Conservation (phyloP, 306 rosid species). For the Quercus ilex region DNA sequence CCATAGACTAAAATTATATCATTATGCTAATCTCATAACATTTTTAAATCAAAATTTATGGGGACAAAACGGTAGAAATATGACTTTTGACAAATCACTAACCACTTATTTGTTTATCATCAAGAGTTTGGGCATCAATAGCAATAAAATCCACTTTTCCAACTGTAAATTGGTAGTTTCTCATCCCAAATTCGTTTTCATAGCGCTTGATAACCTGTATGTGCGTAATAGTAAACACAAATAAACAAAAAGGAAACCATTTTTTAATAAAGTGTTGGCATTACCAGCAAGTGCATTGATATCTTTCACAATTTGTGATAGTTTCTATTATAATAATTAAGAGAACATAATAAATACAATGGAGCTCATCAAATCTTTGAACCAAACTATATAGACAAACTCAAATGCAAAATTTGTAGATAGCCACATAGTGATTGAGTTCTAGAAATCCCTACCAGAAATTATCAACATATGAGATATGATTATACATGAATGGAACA, state of each 20-base stretch:
- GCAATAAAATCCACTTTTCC: constrained; percentile 79
- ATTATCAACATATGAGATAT: neutral
- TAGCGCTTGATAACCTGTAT: constrained; percentile 58
- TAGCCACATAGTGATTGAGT: neutral
- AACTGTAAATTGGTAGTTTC: constrained; percentile 49
- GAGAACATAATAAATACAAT: neutral
- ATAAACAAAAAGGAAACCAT: constrained; percentile 9
- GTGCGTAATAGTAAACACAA: constrained; percentile 6
- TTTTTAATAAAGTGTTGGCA: neutral
- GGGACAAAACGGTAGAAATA: constrained; percentile 2
- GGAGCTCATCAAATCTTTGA: neutral
- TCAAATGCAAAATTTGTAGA: neutral
- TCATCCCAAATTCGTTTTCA: constrained; percentile 59
- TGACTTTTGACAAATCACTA: constrained; percentile 1
- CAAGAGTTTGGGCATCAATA: constrained; percentile 72
- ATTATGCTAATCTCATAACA: neutral
- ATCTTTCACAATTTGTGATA: neutral
- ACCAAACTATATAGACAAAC: neutral
- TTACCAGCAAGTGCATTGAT: neutral
- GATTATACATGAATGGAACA: neutral
- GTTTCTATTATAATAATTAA: neutral
- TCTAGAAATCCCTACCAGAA: constrained; percentile 2
- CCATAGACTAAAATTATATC: neutral
- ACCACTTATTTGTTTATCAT: constrained; percentile 43
- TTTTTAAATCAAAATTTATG: neutral